Conservation (phyloP, 2,329 filamentous ascomycete genomes). For the Parastagonospora avenae region DNA sequence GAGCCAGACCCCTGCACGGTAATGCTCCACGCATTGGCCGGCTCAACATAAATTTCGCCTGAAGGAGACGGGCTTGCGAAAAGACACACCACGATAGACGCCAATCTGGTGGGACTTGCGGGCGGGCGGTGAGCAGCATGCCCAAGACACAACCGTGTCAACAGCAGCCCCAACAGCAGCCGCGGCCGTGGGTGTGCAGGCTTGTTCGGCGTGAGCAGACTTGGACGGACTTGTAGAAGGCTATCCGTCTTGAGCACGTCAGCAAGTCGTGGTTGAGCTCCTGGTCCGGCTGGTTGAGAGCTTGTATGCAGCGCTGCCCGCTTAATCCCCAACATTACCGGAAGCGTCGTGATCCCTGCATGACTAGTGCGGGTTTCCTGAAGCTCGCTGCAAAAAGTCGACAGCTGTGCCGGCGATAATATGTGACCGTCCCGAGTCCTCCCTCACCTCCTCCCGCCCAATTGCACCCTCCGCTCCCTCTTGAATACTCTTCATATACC, state of each 20-base stretch:
- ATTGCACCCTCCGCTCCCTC: conserved; percentile 19
- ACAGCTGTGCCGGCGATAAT: conserved; percentile 24
- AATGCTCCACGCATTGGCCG: conserved; percentile 27
- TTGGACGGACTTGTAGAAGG: too few relatives aligned
- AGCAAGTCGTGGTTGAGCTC: neutral
- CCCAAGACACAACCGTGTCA: conserved; percentile 3
- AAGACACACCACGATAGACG: conserved; percentile 6
- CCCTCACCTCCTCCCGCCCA: conserved; percentile 23
- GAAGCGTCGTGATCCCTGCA: conserved; percentile 7
- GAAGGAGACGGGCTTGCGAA: conserved; percentile 24
- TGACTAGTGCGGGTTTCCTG: conserved; percentile 18
- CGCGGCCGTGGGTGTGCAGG: neutral
- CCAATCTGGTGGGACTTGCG: conserved; percentile 23
- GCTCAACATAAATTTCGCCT: conserved; percentile 39
- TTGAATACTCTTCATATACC: conserved; percentile 17
- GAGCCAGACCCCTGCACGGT: conserved; percentile 29
- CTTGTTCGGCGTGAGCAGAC: neutral
- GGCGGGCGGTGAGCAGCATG: conserved; percentile 3
- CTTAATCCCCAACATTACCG: conserved; percentile 7
- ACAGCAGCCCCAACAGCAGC: conserved; percentile 23
- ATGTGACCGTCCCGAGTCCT: conserved; percentile 27
- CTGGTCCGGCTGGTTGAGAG: neutral
- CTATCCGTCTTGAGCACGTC: neutral
- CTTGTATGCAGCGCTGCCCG: too few relatives aligned
- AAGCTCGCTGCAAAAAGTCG: conserved; percentile 33